Conservation (phyloP, 2,329 filamentous ascomycete species). For the Triangularia setosa region DNA sequence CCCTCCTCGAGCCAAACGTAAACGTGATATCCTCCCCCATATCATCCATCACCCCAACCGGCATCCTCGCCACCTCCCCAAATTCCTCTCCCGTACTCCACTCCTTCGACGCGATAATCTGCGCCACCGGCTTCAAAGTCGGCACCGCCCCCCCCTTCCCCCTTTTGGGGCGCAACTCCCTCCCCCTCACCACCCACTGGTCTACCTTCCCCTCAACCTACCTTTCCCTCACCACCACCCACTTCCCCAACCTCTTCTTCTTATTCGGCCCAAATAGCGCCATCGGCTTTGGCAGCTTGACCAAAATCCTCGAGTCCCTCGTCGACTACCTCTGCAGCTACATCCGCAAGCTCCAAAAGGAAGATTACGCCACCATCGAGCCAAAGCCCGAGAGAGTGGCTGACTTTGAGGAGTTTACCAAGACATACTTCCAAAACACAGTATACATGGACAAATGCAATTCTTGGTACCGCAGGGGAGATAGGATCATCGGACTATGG, state of each 20-base stretch:
- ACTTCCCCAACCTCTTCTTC: conserved; percentile 48
- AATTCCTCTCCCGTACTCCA: conserved; percentile 31
- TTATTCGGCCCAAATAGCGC: conserved; percentile 47
- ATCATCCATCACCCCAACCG: conserved; percentile 30
- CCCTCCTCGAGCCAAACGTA: conserved; percentile 40
- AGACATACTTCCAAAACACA: conserved; percentile 45
- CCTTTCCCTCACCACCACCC: conserved; percentile 42
- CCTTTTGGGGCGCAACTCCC: conserved; percentile 37
- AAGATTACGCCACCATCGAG: conserved; percentile 42
- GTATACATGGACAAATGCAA: conserved; percentile 48
- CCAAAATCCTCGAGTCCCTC: conserved; percentile 44
- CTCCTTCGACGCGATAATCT: conserved; percentile 43
- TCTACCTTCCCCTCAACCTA: conserved; percentile 39
- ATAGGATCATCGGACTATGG: conserved; percentile 42
- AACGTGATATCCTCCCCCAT: conserved; percentile 37
- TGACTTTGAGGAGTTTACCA: conserved; percentile 45
- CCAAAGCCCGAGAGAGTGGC: conserved; percentile 41
- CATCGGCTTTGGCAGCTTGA: conserved; percentile 45
- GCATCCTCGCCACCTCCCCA: not conserved
- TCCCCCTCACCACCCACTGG: conserved; percentile 39
- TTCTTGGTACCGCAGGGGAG: conserved; percentile 50
- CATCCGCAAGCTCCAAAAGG: conserved; percentile 45
- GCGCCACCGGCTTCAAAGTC: conserved; percentile 45
- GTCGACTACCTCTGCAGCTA: conserved; percentile 46
- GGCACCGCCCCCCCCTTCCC: conserved; percentile 39